A percentile compares a stretch with the other conserved stretches of the same genome.
Evolutionary conservation across 345 rosid species (phyloP).

Genomic region (Populus simonii): DNA sequence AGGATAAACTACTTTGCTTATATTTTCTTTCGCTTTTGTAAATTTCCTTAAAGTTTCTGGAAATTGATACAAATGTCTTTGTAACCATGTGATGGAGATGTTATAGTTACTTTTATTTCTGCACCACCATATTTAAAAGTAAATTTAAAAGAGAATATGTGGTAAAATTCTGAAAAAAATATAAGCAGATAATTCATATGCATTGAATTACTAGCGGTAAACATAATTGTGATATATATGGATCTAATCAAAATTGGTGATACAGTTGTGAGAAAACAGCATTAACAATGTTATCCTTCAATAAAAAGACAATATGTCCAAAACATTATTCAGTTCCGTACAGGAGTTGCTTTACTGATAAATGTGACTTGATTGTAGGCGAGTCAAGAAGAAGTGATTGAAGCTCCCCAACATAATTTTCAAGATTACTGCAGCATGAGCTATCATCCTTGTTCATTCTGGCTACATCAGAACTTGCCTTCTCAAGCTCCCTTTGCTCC

Average conservation of each 20-base stretch:
- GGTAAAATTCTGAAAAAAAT: not conserved
- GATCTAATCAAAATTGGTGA: not conserved
- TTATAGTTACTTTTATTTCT: not conserved
- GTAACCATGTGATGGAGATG: not conserved
- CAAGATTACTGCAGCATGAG: slow-evolving; percentile 27
- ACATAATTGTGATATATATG: not conserved
- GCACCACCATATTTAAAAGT: not conserved
- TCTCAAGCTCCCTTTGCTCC: slow-evolving; percentile 23
- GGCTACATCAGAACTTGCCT: slow-evolving; percentile 16
- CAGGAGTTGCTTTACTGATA: slow-evolving; percentile 13
- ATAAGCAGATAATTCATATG: not conserved
- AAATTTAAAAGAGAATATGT: not conserved
- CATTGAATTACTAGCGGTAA: not conserved
- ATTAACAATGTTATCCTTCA: not conserved
- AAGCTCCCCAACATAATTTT: slow-evolving; percentile 42
- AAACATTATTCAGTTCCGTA: not conserved
- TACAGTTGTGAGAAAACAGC: not conserved
- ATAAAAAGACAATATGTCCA: not conserved
- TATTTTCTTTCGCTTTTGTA: not conserved
- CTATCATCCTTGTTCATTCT: slow-evolving; percentile 21
- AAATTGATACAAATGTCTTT: not conserved
- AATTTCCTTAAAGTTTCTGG: not conserved
- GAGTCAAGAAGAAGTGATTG: slow-evolving; percentile 47
- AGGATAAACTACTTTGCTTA: not conserved
- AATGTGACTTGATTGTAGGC: slow-evolving; percentile 40